These are phyloP conservation scores for Oidiodendron maius DNA, from an alignment of 495 filamentous ascomycete genomes.

Conservation along the genomic window DNA sequence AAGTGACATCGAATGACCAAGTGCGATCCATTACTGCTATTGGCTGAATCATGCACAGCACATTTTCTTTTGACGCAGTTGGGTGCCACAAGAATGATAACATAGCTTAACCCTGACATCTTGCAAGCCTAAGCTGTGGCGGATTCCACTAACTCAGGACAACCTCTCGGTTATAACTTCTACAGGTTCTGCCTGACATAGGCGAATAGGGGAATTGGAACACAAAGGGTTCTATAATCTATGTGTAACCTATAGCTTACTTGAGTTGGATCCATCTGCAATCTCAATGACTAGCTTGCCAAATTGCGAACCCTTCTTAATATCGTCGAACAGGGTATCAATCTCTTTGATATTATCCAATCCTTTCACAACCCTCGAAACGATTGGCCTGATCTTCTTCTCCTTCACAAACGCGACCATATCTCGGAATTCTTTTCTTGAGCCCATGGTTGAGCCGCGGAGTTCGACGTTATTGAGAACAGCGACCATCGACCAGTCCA, in stretches of 20 bases:
- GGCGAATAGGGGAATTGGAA: no score
- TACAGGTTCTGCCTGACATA: no score
- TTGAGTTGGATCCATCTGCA: not conserved
- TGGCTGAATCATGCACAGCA: no score
- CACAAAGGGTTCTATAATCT: no score
- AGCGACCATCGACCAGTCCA: conserved; percentile 64
- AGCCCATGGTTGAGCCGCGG: conserved; percentile 69
- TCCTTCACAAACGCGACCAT: conserved; percentile 69
- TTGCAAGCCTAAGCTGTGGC: no score
- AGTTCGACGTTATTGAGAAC: conserved; percentile 74
- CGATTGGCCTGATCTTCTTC: conserved; percentile 58
- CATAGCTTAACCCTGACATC: no score
- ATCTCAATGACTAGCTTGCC: conserved; percentile 62
- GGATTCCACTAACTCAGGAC: no score
- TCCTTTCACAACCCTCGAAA: conserved; percentile 52
- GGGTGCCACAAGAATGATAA: no score
- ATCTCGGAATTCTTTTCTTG: conserved; percentile 64
- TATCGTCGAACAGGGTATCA: conserved; percentile 66
- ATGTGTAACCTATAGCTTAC: conserved; percentile 13
- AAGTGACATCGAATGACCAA: no score
- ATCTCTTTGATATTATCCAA: conserved; percentile 60
- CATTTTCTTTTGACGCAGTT: no score
- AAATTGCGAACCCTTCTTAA: conserved; percentile 70
- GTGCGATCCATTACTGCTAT: no score
- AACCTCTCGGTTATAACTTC: no score